Percentiles rank a stretch among this genome's conserved stretches.
Evolutionary conservation across 1,139 yeast genomes (phyloP).

Genomic region (Candida dubliniensis): DNA sequence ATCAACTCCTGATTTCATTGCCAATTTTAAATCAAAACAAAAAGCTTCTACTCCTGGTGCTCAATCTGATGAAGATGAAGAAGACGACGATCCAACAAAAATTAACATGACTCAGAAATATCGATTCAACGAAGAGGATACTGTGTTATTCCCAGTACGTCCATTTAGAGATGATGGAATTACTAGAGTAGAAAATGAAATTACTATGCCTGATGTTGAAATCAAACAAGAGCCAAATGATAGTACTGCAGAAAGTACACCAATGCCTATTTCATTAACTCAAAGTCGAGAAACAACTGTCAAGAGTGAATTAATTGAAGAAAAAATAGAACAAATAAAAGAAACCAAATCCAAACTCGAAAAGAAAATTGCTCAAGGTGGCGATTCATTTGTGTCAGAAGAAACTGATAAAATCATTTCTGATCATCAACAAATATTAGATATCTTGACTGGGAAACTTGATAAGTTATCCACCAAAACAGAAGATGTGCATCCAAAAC

Average conservation of each 20-base stretch:
- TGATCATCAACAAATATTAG: constrained; percentile 36
- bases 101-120: constrained; percentile 66
- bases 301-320: constrained; percentile 32
- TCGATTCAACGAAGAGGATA: constrained; percentile 48
- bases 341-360: constrained; percentile 32
- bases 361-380: constrained; percentile 26
- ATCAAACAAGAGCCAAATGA: constrained; percentile 8
- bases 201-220: constrained; percentile 12
- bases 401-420: constrained; percentile 31
- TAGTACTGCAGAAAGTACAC: constrained; percentile 7
- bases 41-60: constrained; percentile 18
- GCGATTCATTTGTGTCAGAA: constrained; percentile 30
- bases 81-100: constrained; percentile 41
- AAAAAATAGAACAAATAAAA: constrained; percentile 30
- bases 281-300: constrained; percentile 29
- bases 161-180: constrained; percentile 30
- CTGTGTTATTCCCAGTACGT: constrained; percentile 45
- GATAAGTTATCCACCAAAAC: constrained; percentile 20
- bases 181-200: constrained; percentile 1
- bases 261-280: constrained; percentile 13
- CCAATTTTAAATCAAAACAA: constrained; percentile 35
- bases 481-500: not conserved
- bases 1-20: constrained; percentile 41
- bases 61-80: constrained; percentile 34
- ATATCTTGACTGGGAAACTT: constrained; percentile 27